Conservation (phyloP, 148 eudicot genomes). For the Chenopodium album region DNA sequence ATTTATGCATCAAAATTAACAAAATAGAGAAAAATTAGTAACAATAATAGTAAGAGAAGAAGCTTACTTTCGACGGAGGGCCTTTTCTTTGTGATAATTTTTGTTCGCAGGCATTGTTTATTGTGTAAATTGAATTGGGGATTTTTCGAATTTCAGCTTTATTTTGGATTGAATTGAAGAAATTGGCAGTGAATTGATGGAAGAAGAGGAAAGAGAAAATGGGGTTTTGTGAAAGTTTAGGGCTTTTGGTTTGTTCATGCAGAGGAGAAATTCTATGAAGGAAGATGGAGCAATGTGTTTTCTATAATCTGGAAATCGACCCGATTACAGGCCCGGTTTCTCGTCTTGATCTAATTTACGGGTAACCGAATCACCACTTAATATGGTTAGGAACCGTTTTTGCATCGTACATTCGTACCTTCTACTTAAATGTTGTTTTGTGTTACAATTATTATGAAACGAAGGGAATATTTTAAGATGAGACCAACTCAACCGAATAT, state of each 20-base stretch:
- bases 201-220: neutral
- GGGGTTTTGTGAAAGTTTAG: neutral
- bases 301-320: neutral
- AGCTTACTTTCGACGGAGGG: slow-evolving; percentile 40
- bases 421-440: too few relatives aligned
- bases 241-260: neutral
- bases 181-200: too few relatives aligned
- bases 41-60: neutral
- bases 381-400: too few relatives aligned
- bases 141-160: neutral
- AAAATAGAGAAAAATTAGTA: neutral
- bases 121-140: neutral
- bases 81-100: slow-evolving; percentile 37
- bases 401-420: too few relatives aligned
- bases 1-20: neutral
- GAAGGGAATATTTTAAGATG: too few relatives aligned
- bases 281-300: neutral
- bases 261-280: neutral
- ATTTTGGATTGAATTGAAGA: neutral
- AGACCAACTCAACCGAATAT: too few relatives aligned
- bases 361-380: too few relatives aligned
- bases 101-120: slow-evolving; percentile 42
- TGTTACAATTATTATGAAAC: too few relatives aligned
- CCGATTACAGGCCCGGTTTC: neutral
- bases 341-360: too few relatives aligned